These are phyloP conservation scores for Vicia faba DNA, from an alignment of 306 rosid genomes.

Conservation along the genomic window DNA sequence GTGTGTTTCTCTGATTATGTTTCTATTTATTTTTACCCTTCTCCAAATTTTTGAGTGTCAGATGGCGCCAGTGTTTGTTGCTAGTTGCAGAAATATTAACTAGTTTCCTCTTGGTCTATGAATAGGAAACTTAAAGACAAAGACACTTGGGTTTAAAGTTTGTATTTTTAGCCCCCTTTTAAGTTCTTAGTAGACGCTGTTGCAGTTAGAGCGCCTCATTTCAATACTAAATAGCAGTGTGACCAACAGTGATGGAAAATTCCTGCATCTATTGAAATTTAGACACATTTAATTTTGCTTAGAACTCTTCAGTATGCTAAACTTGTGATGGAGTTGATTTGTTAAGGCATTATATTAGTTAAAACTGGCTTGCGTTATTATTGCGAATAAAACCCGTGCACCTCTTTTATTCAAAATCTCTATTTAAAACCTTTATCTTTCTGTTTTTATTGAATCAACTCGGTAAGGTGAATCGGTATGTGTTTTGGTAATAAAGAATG, in stretches of 20 bases:
- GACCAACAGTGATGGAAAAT: not conserved
- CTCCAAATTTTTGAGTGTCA: slow-evolving; percentile 7
- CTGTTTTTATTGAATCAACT: not conserved
- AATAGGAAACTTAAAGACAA: slow-evolving; percentile 1
- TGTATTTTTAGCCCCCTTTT: not conserved
- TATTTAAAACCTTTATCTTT: not conserved
- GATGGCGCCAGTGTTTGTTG: slow-evolving; percentile 16
- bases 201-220: not conserved
- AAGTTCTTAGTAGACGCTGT: not conserved
- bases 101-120: slow-evolving; percentile 25
- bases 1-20: not conserved
- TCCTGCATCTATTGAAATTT: not conserved
- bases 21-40: not conserved
- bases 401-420: not conserved
- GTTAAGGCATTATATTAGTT: not conserved
- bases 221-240: slow-evolving; percentile 4
- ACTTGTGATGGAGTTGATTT: not conserved
- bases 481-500: not conserved
- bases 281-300: not conserved
- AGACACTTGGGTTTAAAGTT: slow-evolving; percentile 8
- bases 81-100: slow-evolving; percentile 11
- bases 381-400: not conserved
- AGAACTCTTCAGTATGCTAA: not conserved
- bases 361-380: not conserved
- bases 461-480: not conserved